Conservation (phyloP, 768 basidiomycete species). For the Lactarius vividus region DNA sequence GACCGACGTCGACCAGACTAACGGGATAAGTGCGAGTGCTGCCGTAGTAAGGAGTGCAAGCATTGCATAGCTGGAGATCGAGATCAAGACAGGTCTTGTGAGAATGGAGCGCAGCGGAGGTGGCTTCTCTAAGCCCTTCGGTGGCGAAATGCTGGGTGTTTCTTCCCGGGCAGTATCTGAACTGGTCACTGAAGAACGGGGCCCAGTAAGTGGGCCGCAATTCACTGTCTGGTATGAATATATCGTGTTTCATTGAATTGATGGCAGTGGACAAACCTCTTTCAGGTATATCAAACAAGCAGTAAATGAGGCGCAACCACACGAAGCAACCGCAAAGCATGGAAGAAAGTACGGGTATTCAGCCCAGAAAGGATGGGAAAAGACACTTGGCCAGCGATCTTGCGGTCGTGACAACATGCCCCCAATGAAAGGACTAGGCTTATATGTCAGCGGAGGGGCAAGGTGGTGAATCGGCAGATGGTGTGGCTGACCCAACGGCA, state of each 20-base stretch:
- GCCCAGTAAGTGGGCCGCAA: background rate
- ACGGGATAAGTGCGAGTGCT: constrained; percentile 41
- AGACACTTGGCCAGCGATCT: constrained; percentile 25
- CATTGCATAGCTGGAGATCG: constrained; percentile 42
- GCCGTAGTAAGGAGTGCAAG: constrained; percentile 44
- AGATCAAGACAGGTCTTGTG: constrained; percentile 36
- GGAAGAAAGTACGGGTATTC: constrained; percentile 30
- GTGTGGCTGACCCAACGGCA: constrained; percentile 14
- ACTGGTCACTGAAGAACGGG: background rate
- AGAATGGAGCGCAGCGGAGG: constrained; percentile 34
- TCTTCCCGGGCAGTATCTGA: background rate
- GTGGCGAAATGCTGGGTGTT: background rate
- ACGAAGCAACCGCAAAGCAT: constrained; percentile 13
- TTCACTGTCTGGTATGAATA: background rate
- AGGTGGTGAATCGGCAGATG: background rate
- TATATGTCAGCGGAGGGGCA: background rate
- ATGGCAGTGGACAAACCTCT: background rate
- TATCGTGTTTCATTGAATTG: background rate
- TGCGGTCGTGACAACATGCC: constrained; percentile 29
- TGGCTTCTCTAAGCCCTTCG: constrained; percentile 14
- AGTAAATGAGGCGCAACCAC: background rate
- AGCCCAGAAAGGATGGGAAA: constrained; percentile 26
- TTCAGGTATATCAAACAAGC: background rate
- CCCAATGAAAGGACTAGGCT: constrained; percentile 23
- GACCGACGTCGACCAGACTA: constrained; percentile 42